A percentile compares a stretch with the other conserved stretches of the same genome.
phyloP scores from a whole-genome alignment of 257 asterid species.

The Solanum paucissectum region DNA sequence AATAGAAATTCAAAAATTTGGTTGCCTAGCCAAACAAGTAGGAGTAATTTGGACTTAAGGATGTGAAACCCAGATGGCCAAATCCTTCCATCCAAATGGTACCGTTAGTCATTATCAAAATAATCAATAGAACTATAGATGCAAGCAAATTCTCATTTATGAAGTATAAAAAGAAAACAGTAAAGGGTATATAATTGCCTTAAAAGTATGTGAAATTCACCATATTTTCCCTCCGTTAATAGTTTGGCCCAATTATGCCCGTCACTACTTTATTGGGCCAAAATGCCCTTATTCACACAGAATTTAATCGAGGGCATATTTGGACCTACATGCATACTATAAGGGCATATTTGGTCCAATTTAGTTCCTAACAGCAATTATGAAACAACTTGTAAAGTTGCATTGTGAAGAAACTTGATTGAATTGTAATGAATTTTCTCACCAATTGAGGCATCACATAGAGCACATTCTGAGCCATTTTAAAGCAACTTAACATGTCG shows the following conservation, averaged over 20 bases:
- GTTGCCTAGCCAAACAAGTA: not conserved
- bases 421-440: not conserved
- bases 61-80: not conserved
- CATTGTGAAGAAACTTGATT: not conserved
- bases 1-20: not conserved
- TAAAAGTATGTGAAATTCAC: not conserved
- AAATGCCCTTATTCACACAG: not conserved
- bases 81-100: not conserved
- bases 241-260: not conserved
- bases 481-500: not conserved
- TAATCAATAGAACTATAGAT: not conserved
- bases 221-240: not conserved
- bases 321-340: not conserved
- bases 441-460: not conserved
- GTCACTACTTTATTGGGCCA: not conserved
- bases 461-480: not conserved
- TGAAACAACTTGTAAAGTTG: not conserved
- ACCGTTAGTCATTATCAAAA: not conserved
- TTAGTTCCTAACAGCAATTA: not conserved
- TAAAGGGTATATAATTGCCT: not conserved
- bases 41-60: not conserved
- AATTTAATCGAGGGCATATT: not conserved
- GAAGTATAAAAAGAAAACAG: not conserved
- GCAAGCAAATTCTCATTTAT: not conserved
- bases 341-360: not conserved